Conservation (phyloP, 2,329 filamentous ascomycete genomes). For the Trematosphaeria pertusa region DNA sequence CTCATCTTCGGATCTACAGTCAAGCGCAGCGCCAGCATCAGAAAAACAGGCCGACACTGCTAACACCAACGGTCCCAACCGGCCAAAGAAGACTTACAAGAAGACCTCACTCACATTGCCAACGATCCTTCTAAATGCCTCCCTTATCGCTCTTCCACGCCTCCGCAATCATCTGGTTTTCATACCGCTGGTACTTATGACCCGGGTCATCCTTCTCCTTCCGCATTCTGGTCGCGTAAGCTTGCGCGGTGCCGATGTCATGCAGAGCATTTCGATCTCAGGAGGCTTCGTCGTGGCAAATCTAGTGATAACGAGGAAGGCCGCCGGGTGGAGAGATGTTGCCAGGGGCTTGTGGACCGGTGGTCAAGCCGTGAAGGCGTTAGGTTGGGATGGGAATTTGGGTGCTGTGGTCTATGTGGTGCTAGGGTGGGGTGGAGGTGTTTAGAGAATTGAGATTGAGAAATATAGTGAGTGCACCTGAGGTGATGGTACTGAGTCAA, state of each 20-base stretch:
- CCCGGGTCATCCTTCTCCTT: slow-evolving; percentile 29
- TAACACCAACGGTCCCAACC: background rate
- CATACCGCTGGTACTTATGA: slow-evolving; percentile 23
- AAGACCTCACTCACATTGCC: slow-evolving; percentile 30
- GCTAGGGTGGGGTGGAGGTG: slow-evolving; percentile 34
- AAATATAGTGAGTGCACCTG: too few species aligned
- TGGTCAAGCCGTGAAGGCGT: slow-evolving; percentile 28
- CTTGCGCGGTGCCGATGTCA: slow-evolving; percentile 21
- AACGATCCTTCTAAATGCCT: slow-evolving; percentile 34
- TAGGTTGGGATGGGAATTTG: slow-evolving; percentile 37
- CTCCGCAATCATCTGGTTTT: slow-evolving; percentile 26
- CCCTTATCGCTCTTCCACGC: slow-evolving; percentile 28
- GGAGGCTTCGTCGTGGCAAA: slow-evolving; percentile 35
- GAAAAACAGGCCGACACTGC: background rate
- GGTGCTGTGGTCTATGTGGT: slow-evolving; percentile 22
- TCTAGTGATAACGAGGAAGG: slow-evolving; percentile 26
- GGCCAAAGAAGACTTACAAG: slow-evolving; percentile 10
- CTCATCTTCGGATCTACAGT: slow-evolving; percentile 19
- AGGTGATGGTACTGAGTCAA: too few species aligned
- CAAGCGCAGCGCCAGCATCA: background rate
- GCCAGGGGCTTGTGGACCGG: slow-evolving; percentile 14
- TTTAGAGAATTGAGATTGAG: slow-evolving; percentile 16
- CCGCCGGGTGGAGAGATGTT: slow-evolving; percentile 12
- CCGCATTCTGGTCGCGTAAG: slow-evolving; percentile 28
- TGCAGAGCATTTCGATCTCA: slow-evolving; percentile 30